Evolutionary conservation across 345 rosid genomes (phyloP).

Genomic region (Aquilaria sinensis): DNA sequence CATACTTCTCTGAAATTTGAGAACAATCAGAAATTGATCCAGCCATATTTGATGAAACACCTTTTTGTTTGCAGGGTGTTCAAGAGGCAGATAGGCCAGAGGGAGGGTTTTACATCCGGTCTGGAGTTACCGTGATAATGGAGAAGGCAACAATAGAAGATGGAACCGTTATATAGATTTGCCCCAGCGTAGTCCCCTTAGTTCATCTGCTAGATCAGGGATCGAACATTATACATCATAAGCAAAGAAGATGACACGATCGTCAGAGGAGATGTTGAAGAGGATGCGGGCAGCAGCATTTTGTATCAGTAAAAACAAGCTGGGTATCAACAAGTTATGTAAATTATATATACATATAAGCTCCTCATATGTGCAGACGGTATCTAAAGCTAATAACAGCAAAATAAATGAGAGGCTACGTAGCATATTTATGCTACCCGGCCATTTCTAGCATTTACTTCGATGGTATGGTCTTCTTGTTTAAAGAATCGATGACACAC

Average conservation of each 20-base stretch:
- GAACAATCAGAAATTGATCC: no score
- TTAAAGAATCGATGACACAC: not conserved
- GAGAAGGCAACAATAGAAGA: conserved; percentile 91
- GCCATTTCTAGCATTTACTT: no score
- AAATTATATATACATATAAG: conserved; percentile 9
- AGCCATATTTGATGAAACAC: not conserved
- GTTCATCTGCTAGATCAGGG: not conserved
- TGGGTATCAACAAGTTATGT: conserved; percentile 15
- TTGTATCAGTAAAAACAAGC: conserved; percentile 16
- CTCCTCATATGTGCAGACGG: conserved; percentile 10
- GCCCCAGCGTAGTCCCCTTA: not conserved
- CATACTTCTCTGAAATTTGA: not conserved
- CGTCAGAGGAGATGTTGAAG: not conserved
- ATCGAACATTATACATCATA: not conserved
- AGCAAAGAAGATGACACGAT: not conserved
- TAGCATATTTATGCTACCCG: no score
- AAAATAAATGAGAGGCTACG: no score
- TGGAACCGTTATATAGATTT: conserved; percentile 55
- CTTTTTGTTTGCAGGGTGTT: conserved; percentile 44
- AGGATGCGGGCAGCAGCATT: conserved; percentile 19
- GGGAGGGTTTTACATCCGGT: conserved; percentile 77
- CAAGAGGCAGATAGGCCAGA: conserved; percentile 81
- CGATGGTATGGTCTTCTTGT: no score
- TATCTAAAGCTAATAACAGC: no score
- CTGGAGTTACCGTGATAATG: conserved; percentile 58